Evolutionary conservation across 2,329 filamentous ascomycete species (phyloP).

Genomic region (Colletotrichum sp.): DNA sequence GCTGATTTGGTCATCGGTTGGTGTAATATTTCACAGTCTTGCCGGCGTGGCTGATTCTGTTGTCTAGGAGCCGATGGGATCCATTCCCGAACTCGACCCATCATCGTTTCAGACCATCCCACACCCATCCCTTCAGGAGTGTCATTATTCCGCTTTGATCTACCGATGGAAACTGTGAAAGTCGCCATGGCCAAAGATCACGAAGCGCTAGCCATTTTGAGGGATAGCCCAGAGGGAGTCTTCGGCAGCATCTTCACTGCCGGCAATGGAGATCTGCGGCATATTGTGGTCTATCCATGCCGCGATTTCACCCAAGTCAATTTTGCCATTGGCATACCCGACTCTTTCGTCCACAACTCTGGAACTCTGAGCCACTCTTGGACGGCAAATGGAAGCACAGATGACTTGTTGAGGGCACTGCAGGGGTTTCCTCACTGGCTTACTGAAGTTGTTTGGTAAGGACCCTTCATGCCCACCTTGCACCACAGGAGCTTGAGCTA

Average conservation of each 20-base stretch:
- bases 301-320: background rate
- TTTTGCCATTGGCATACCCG: background rate
- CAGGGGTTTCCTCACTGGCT: background rate
- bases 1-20: background rate
- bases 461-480: no score
- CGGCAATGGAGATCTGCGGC: background rate
- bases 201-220: background rate
- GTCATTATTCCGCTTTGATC: background rate
- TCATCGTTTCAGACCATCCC: background rate
- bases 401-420: background rate
- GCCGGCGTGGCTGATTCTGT: background rate
- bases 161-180: no score
- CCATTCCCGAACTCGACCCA: background rate
- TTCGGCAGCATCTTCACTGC: background rate
- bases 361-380: background rate
- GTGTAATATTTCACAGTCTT: background rate
- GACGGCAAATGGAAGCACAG: background rate
- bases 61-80: background rate
- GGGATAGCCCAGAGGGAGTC: background rate
- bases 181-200: background rate
- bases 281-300: background rate
- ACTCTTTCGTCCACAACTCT: background rate
- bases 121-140: background rate
- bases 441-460: background rate
- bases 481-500: background rate